A percentile compares a stretch with the other conserved stretches of the same genome.
These are phyloP conservation scores for Halophytophthora polymorphica DNA, from an alignment of 352 stramenopile species.

Conservation along the genomic window DNA sequence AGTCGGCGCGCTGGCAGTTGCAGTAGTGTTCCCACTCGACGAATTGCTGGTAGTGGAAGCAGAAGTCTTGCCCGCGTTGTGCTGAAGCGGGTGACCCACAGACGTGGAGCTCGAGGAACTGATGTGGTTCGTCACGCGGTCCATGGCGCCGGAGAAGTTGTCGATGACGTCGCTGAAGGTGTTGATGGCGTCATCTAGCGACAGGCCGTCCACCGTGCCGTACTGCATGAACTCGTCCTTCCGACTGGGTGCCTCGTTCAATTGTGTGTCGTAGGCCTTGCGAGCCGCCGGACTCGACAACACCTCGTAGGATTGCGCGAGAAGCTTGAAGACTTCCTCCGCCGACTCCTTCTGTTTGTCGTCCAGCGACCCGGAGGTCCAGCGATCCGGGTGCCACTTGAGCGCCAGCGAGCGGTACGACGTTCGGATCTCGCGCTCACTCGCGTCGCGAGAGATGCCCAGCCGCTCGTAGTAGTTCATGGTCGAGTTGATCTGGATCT, in stretches of 20 bases:
- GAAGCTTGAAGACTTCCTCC: constrained; percentile 76
- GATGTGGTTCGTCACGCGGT: constrained; percentile 50
- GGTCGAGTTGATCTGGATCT: constrained; percentile 71
- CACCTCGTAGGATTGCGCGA: constrained; percentile 82
- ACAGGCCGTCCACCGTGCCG: constrained; percentile 71
- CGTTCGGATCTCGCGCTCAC: constrained; percentile 55
- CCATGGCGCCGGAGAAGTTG: constrained; percentile 37
- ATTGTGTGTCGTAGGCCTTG: constrained; percentile 50
- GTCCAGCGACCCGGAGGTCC: constrained; percentile 31
- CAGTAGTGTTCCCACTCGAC: constrained; percentile 1
- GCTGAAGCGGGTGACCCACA: constrained; percentile 53
- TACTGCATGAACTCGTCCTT: constrained; percentile 70
- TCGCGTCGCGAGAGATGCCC: constrained; percentile 54
- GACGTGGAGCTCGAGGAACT: constrained; percentile 72
- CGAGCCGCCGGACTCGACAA: constrained; percentile 57
- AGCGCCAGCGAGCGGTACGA: constrained; percentile 73
- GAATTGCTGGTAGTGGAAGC: constrained; percentile 8
- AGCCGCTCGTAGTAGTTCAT: constrained; percentile 88
- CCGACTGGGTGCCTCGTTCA: constrained; percentile 47
- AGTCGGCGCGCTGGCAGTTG: constrained; percentile 3
- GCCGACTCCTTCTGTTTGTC: constrained; percentile 60
- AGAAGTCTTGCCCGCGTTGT: constrained; percentile 25
- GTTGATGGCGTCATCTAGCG: constrained; percentile 72
- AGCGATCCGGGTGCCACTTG: constrained; percentile 80
- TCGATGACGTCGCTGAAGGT: constrained; percentile 79